Base-by-base conservation (phyloP, 2,329 filamentous ascomycete genomes). In the Colletotrichum navitas region DNA sequence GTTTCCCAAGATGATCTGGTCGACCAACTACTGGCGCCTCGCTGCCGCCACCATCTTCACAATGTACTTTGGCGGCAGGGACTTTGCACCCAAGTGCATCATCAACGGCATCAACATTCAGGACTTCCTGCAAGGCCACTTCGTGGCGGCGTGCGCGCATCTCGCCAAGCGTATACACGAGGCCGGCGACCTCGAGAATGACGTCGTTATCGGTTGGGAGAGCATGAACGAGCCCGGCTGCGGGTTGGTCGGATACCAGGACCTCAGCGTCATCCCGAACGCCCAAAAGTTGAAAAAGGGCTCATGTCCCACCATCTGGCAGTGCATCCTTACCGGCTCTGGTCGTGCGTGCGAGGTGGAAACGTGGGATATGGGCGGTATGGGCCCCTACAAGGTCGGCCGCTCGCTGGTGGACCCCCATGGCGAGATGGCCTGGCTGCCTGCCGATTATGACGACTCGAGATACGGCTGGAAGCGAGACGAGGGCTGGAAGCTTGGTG, bases 1-100 rank as follows among this genome's bases (percentile, higher is more conserved):
- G 1, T 99, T 95, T 75, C 96, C 96, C 32, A 98, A 98, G 84
- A 99, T 99, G 97, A 95, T 98, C 69, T 99, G 96, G 96, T 94
- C 95, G 21, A 98, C 97, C 63, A 99, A 99, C 80, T 99, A 99
- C 81, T 93, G 90, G 73, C 90, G 96, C 32, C 86, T 98, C 61
- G 95, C 92, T 3, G 93, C 92, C 61, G 94, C 95, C 75, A 95
- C 94, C 56, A 94, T 98, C 76, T 98, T 98, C 80, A 97, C 95
- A 0, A 84, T 98, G 63, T 99, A 97, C 84, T 99, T 97, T 80
- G 95, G 88, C 11, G 96, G 96, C 45, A 90, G 87, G 74, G 94
- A 97, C 77, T 98, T 98, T 84, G 94, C 96, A 1, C 97, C 97
- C 4, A 98, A 97, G 78, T 97, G 95, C 75, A 93, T 98, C 75